These are phyloP conservation scores for Tritrichomonas musculus DNA, from an alignment of 208 protist species.

Conservation along the genomic window DNA sequence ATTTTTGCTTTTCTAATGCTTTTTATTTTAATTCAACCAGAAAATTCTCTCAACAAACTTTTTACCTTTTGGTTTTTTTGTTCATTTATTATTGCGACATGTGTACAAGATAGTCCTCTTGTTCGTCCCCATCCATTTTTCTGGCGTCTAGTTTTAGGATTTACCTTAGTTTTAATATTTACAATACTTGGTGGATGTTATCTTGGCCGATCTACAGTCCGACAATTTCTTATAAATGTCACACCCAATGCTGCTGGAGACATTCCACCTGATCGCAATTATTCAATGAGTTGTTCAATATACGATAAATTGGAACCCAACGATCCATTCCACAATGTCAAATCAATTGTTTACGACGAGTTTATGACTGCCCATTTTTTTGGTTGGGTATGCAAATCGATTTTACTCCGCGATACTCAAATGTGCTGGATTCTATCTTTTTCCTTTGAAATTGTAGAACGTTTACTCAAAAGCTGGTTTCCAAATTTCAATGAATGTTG, in stretches of 20 bases:
- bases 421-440: slow-evolving; percentile 42
- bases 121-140: slow-evolving; percentile 35
- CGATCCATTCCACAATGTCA: slow-evolving; percentile 37
- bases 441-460: slow-evolving; percentile 47
- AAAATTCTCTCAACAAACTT: background rate
- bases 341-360: slow-evolving; percentile 35
- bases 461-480: slow-evolving; percentile 41
- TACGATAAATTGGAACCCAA: background rate
- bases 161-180: background rate
- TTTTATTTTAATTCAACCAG: background rate
- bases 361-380: slow-evolving; percentile 52
- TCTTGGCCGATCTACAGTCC: background rate
- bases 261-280: background rate
- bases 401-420: slow-evolving; percentile 39
- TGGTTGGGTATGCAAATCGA: slow-evolving; percentile 45
- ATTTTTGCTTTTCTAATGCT: background rate
- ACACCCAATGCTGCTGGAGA: background rate
- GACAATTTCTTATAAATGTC: background rate
- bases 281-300: background rate
- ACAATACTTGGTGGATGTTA: background rate
- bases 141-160: slow-evolving; percentile 16
- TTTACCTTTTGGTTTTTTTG: background rate
- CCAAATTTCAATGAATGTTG: slow-evolving; percentile 52
- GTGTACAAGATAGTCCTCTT: background rate
- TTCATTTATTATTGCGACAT: background rate